Percentiles rank a stretch among this genome's conserved stretches.
Evolutionary conservation across 805 yeast genomes (phyloP).

Genomic region (Lipomyces sp.): DNA sequence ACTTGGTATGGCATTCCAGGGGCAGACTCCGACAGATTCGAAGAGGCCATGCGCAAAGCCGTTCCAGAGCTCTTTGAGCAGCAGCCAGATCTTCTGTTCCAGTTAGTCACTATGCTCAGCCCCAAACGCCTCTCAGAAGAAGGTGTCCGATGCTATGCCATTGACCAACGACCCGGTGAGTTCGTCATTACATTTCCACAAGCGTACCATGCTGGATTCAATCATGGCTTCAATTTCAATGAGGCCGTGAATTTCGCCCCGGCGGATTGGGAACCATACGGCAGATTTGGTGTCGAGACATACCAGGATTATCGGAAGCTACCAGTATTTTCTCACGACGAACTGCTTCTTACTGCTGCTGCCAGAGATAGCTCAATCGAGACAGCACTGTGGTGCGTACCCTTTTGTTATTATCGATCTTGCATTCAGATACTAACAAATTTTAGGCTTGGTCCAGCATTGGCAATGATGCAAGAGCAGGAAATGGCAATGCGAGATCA

Average conservation of each 20-base stretch:
- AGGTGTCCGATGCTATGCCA: conserved; percentile 56
- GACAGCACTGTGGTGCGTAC: conserved; percentile 36
- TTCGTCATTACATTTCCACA: conserved; percentile 84
- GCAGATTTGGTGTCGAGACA: conserved; percentile 41
- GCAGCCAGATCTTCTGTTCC: conserved; percentile 89
- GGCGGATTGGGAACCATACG: conserved; percentile 47
- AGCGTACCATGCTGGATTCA: conserved; percentile 90
- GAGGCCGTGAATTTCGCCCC: conserved; percentile 52
- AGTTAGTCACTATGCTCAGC: conserved; percentile 76
- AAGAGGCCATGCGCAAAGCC: conserved; percentile 58
- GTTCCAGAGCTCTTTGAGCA: conserved; percentile 83
- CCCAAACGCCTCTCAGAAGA: conserved; percentile 60
- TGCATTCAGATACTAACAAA: background rate
- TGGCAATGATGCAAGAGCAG: conserved; percentile 22
- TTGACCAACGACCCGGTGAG: conserved; percentile 79
- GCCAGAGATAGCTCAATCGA: conserved; percentile 35
- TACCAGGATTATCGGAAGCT: conserved; percentile 42
- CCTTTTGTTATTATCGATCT: background rate
- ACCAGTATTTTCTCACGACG: conserved; percentile 48
- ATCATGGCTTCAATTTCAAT: conserved; percentile 71
- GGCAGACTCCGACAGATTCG: conserved; percentile 64
- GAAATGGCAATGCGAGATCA: conserved; percentile 28
- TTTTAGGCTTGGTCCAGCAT: conserved; percentile 35
- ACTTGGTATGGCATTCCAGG: conserved; percentile 95
- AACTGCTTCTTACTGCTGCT: conserved; percentile 40